Conservation (phyloP, 2,329 filamentous ascomycete species). For the Pleurostoma richardsiae region DNA sequence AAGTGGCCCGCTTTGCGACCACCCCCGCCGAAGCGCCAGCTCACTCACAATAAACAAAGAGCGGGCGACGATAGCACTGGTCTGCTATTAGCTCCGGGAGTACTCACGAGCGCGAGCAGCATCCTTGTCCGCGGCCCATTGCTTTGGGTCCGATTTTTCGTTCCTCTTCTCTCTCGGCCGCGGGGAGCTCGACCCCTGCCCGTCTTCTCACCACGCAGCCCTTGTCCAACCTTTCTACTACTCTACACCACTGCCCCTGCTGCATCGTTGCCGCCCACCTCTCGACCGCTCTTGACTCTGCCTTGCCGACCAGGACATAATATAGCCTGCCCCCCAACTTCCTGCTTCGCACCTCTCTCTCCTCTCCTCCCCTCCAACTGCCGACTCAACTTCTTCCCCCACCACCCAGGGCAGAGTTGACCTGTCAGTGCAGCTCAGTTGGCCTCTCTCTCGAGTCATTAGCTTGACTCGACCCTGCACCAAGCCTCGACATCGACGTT, state of each 20-base stretch:
- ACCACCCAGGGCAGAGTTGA: conserved; percentile 23
- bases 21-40: conserved; percentile 5
- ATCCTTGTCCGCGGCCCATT: conserved; percentile 15
- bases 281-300: conserved; percentile 6
- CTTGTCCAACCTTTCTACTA: conserved; percentile 5
- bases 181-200: conserved; percentile 7
- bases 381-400: conserved; percentile 18
- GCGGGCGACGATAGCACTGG: conserved; percentile 11
- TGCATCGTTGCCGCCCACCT: conserved; percentile 12
- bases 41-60: conserved; percentile 9
- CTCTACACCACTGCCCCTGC: conserved; percentile 1
- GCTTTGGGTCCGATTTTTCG: conserved; percentile 15
- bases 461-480: conserved; percentile 31
- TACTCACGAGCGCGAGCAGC: conserved; percentile 8
- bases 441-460: conserved; percentile 33
- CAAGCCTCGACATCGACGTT: conserved; percentile 1
- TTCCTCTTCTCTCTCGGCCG: conserved; percentile 12
- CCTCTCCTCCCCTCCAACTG: conserved; percentile 26
- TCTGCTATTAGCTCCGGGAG: conserved; percentile 11
- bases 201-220: conserved; percentile 4
- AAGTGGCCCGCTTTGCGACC: background rate
- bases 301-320: conserved; percentile 12
- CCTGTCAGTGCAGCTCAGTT: conserved; percentile 30
- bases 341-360: conserved; percentile 13
- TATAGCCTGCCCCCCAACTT: conserved; percentile 22